Conservation (phyloP, 176 grass and related monocot species). For the Bolboschoenus planiculmis region DNA sequence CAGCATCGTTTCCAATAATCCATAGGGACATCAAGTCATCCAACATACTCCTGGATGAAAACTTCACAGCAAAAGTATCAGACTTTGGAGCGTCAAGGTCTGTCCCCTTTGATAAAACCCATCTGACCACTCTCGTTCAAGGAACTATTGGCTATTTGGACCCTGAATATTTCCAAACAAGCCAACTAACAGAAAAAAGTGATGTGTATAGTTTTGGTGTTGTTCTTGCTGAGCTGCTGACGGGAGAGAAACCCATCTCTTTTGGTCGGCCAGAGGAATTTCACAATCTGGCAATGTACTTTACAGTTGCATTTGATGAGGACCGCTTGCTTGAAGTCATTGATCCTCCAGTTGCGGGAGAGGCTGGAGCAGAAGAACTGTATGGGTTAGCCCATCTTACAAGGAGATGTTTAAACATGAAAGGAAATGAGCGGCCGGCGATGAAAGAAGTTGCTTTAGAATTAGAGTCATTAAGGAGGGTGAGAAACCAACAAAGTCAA, state of each 20-base stretch:
- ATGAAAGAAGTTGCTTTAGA: slow-evolving; percentile 24
- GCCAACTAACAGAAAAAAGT: slow-evolving; percentile 14
- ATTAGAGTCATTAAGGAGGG: not conserved
- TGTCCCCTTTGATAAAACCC: slow-evolving; percentile 20
- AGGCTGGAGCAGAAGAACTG: not conserved
- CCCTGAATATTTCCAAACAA: slow-evolving; percentile 15
- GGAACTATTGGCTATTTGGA: slow-evolving; percentile 24
- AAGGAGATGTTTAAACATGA: not conserved
- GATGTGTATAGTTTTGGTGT: slow-evolving; percentile 28
- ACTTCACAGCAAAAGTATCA: slow-evolving; percentile 7
- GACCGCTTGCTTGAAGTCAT: not conserved
- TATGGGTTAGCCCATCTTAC: not conserved
- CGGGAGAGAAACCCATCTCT: slow-evolving; percentile 21
- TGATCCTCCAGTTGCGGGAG: not conserved
- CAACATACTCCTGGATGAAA: slow-evolving; percentile 12
- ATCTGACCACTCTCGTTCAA: slow-evolving; percentile 22
- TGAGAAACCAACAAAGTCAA: not conserved
- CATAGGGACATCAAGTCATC: slow-evolving; percentile 25
- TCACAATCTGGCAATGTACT: not conserved
- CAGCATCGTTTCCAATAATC: slow-evolving; percentile 9
- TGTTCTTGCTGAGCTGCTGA: slow-evolving; percentile 20
- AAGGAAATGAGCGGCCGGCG: not conserved
- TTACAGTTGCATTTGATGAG: not conserved
- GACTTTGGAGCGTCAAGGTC: slow-evolving; percentile 24
- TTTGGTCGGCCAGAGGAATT: slow-evolving; percentile 4